Percentiles rank a stretch among this genome's conserved stretches.
These are phyloP conservation scores for Rhytidiadelphus loreus DNA, from an alignment of 225 moss, liverwort and hornwort genomes.

Conservation along the genomic window DNA sequence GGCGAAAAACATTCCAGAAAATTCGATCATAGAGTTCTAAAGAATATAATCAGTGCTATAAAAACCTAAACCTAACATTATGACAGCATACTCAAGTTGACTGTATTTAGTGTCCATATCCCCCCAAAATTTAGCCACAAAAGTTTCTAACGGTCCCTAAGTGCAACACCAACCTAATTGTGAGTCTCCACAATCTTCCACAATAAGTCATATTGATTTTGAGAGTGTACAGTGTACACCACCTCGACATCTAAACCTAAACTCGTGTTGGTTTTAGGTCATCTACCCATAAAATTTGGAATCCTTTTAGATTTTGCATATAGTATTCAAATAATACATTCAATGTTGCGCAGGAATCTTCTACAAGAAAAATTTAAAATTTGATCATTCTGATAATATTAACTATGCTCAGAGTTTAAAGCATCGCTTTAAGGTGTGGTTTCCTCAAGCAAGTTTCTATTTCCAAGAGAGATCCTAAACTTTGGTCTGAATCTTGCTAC, in stretches of 20 bases:
- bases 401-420: background rate
- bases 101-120: background rate
- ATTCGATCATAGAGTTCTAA: background rate
- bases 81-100: background rate
- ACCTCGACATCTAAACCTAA: background rate
- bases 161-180: background rate
- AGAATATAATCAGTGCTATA: background rate
- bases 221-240: background rate
- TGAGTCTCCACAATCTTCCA: background rate
- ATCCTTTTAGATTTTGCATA: background rate
- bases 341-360: background rate
- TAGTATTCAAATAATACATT: background rate
- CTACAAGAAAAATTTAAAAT: background rate
- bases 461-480: background rate
- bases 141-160: background rate
- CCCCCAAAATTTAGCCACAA: background rate
- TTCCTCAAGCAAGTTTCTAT: background rate
- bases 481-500: background rate
- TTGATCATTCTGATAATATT: background rate
- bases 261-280: background rate
- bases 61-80: background rate
- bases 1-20: background rate
- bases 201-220: background rate
- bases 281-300: background rate
- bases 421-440: background rate